Percentiles rank a stretch among this genome's conserved stretches.
phyloP scores from a whole-genome alignment of 2,329 filamentous ascomycete species.

The Fusarium algeriense region DNA sequence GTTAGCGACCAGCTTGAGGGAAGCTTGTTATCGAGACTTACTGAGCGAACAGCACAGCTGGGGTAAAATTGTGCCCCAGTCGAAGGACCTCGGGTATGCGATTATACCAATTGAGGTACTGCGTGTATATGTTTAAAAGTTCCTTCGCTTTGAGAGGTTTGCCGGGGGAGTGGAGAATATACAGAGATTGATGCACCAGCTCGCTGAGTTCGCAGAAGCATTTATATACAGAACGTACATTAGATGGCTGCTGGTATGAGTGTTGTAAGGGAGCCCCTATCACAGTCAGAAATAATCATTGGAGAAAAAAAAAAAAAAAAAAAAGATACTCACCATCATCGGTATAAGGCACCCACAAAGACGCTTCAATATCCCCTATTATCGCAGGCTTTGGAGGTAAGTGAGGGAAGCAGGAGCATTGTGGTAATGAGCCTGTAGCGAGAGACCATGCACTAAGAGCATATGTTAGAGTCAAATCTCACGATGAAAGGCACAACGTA shows the following conservation, averaged over 20 bases:
- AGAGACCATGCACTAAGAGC: slow-evolving; percentile 71
- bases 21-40: slow-evolving; percentile 57
- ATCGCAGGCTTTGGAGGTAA: slow-evolving; percentile 71
- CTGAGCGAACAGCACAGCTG: slow-evolving; percentile 80
- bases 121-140: slow-evolving; percentile 73
- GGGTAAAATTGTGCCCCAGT: slow-evolving; percentile 76
- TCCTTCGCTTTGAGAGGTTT: slow-evolving; percentile 73
- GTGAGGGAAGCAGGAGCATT: slow-evolving; percentile 68
- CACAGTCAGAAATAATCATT: not conserved
- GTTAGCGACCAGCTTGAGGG: slow-evolving; percentile 1
- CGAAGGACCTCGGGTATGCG: slow-evolving; percentile 73
- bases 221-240: slow-evolving; percentile 75
- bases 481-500: slow-evolving; percentile 53
- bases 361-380: slow-evolving; percentile 70
- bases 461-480: slow-evolving; percentile 35
- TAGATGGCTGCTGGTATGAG: slow-evolving; percentile 72
- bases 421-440: slow-evolving; percentile 71
- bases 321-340: slow-evolving; percentile 64
- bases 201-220: slow-evolving; percentile 80
- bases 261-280: slow-evolving; percentile 65
- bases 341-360: slow-evolving; percentile 70
- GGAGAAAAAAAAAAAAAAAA: not conserved
- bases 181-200: slow-evolving; percentile 77
- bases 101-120: slow-evolving; percentile 79
- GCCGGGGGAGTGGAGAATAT: slow-evolving; percentile 78